phyloP scores from a whole-genome alignment of 192 early-diverging fungal species.

The Bifiguratus adelaidae region DNA sequence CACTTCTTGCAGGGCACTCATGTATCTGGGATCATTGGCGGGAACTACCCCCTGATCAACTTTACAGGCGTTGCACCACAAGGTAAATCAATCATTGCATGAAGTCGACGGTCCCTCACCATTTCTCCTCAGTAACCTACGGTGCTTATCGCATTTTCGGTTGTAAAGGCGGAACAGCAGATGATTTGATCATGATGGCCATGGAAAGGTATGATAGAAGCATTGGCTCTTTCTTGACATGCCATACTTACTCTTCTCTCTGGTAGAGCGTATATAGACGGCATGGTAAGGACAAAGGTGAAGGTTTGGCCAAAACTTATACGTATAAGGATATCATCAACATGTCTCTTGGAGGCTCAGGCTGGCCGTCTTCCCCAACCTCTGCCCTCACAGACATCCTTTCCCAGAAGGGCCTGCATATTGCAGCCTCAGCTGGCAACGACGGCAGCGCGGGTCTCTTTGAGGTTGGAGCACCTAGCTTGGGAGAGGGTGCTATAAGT shows the following conservation, averaged over 20 bases:
- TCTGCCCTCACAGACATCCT: conserved; percentile 32
- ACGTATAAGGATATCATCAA: conserved; percentile 42
- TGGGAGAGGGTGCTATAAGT: conserved; percentile 36
- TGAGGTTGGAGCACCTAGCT: conserved; percentile 33
- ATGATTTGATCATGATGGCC: conserved; percentile 45
- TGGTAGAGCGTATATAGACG: conserved; percentile 11
- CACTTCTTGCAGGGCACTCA: conserved; percentile 31
- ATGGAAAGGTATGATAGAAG: conserved; percentile 36
- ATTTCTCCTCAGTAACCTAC: conserved; percentile 24
- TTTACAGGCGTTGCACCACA: conserved; percentile 76
- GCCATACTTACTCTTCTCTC: not conserved
- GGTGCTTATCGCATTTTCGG: conserved; percentile 57
- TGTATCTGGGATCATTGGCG: conserved; percentile 64
- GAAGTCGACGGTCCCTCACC: not conserved
- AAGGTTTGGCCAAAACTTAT: conserved; percentile 5
- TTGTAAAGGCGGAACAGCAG: conserved; percentile 30
- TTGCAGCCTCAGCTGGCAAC: conserved; percentile 69
- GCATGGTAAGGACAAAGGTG: conserved; percentile 17
- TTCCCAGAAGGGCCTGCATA: conserved; percentile 33
- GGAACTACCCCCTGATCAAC: conserved; percentile 32
- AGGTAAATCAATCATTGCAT: conserved; percentile 20
- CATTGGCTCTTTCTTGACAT: conserved; percentile 8
- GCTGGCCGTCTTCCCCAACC: conserved; percentile 40
- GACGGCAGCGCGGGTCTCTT: conserved; percentile 49
- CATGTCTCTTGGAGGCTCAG: conserved; percentile 48